Base-by-base conservation (phyloP, 2,329 filamentous ascomycete species). In the Exophiala sideris region DNA sequence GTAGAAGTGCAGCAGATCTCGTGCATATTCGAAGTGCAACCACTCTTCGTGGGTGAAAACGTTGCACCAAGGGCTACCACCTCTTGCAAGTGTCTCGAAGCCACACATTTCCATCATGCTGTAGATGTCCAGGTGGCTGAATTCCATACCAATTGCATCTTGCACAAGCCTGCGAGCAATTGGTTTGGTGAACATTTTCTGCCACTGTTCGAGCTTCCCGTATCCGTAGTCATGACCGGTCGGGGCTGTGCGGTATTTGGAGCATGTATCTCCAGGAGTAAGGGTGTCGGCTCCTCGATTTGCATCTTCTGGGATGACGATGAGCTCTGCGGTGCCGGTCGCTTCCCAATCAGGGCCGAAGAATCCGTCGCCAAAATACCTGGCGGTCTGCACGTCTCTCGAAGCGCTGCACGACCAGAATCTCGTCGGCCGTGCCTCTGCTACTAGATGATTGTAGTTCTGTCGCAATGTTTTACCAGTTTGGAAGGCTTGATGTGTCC, bases 91-190 rank as follows among this genome's bases (percentile, higher is more conserved):
- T 0, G 72, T 79, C 65, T 84, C 81, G 58, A 83, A 84, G 1
- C 79, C 81, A 63, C 81, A 84, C 70, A 83, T 76, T 60, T 83
- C 79, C 64, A 83, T 81, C 81, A 84, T 83, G 54, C 76, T 72
- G 61, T 77, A 84, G 35, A 83, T 66, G 50, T 83, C 79, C 2
- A 69, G 62, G 42, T 75, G 69, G 0, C 67, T 70, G 52, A 81
- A 73, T 11, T 63, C 48, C 36, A 80, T 67, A 1, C 66, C 69
- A 2, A 75, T 68, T 32, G 73, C 74, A n/a, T 76, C 68, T 5
- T 71, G 58, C 1, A 63, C 61, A 3, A 83, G 66, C 16, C 79
- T 71, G 11, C 70, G 54, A 34, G 71, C 69, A 39, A 82, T 78
- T 11, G 69, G 60, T 0, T 69, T 68, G 14, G 80, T 69, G 58